phyloP scores from a whole-genome alignment of 768 basidiomycete species.

The Pholiota microspora region DNA sequence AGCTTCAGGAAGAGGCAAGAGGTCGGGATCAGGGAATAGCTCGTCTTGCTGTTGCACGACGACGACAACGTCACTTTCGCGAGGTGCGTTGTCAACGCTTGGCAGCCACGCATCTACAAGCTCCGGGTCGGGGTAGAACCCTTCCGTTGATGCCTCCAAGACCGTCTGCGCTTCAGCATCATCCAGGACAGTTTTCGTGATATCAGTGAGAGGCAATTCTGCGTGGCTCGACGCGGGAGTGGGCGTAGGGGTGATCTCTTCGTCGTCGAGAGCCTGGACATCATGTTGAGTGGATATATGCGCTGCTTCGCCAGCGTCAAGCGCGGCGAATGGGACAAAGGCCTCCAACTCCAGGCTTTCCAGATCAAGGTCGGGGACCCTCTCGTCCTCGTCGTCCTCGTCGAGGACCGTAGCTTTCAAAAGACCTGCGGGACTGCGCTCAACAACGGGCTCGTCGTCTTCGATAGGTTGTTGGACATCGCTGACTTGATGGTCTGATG shows the following conservation, averaged over 20 bases:
- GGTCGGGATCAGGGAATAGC: not conserved
- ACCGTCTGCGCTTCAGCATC: not conserved
- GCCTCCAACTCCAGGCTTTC: not conserved
- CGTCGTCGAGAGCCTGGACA: not conserved
- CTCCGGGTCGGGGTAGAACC: constrained; percentile 1
- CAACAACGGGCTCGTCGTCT: constrained; percentile 6
- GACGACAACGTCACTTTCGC: not conserved
- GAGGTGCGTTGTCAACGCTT: not conserved
- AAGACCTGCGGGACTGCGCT: constrained; percentile 14
- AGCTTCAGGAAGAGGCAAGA: constrained; percentile 33
- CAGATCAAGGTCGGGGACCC: not conserved
- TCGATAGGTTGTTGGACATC: not conserved
- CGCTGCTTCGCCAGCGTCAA: not conserved
- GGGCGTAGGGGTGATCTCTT: constrained; percentile 1
- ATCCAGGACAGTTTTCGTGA: not conserved
- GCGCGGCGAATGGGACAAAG: not conserved
- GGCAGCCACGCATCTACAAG: not conserved
- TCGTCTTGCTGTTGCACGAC: not conserved
- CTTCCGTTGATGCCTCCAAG: not conserved
- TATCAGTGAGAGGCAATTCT: not conserved
- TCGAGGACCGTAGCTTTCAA: constrained; percentile 11
- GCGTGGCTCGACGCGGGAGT: not conserved
- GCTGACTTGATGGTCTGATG: not conserved
- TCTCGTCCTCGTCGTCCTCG: not conserved
- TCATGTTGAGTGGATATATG: not conserved